These are phyloP conservation scores for Rasamsonia emersonii DNA, from an alignment of 2,329 filamentous ascomycete species.

Conservation along the genomic window DNA sequence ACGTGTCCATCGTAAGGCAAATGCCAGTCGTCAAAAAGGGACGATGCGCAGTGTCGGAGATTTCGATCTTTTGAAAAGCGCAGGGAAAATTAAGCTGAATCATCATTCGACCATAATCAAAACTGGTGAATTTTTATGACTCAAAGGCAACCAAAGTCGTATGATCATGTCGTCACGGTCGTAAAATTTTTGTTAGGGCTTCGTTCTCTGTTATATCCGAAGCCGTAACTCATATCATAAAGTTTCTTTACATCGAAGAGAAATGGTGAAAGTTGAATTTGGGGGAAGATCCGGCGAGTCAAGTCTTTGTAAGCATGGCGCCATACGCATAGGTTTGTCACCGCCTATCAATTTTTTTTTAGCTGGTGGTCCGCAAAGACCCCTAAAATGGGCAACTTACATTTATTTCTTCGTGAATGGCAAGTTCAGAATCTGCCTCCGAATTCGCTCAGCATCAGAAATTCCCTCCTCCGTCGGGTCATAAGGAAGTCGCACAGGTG, in stretches of 20 bases:
- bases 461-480: constrained; percentile 27
- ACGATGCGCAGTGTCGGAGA: background rate
- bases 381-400: constrained; percentile 9
- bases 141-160: constrained; percentile 10
- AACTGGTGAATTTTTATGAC: constrained; percentile 10
- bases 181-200: constrained; percentile 15
- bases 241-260: constrained; percentile 8
- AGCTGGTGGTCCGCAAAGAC: background rate
- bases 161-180: constrained; percentile 23
- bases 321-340: constrained; percentile 5
- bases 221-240: constrained; percentile 8
- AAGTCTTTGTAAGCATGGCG: constrained; percentile 1
- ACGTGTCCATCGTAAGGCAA: constrained; percentile 3
- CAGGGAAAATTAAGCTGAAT: constrained; percentile 6
- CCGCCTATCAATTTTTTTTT: background rate
- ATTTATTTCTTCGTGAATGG: constrained; percentile 22
- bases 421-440: constrained; percentile 31
- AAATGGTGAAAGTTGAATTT: constrained; percentile 4
- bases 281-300: background rate
- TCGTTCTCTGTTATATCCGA: constrained; percentile 10
- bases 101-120: constrained; percentile 9
- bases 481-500: constrained; percentile 15
- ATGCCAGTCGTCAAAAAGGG: background rate
- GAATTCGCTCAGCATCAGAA: constrained; percentile 31
- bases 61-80: constrained; percentile 3